Evolutionary conservation across 192 early-diverging fungal genomes (phyloP), one percentile per base, ranked within the genome.

Genomic region (Coemansia sp.): DNA sequence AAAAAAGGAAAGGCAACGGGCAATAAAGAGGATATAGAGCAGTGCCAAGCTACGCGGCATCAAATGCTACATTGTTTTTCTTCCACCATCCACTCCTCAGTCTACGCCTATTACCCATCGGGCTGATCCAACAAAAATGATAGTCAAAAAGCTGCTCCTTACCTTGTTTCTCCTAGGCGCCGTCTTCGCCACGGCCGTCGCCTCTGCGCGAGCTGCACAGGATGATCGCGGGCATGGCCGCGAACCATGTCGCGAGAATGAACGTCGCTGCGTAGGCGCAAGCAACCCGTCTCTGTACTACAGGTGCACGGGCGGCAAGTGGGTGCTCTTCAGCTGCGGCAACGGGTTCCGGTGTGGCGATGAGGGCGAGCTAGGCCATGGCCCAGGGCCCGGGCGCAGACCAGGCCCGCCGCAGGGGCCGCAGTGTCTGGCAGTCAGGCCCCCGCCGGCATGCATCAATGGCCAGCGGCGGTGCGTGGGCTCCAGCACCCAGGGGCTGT

Each of bases 281-380:
- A 61, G 65, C 51, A 62, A 47, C 49, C 13, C 69, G 7, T 59
- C 65, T 4, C 62, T 63, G 24, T 77, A 77, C 60, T 77, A 77
- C 58, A 55, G 62, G 30, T 77, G 74, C 36, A 55, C 58, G 18
- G 45, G 42, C 39, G 65, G 62, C 18, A 47, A 58, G 50, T 77
- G 74, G 74, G 49, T 34, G 25, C 65, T 71, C 20, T 77, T 64
- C 55, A 77, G 68, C 8, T 77, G 74, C 59, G 74, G 74, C 39
- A 65, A 64, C 32, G 68, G 74, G n/a, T 71, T 60, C 54, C 48
- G 60, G 28, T 76, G 74, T 48, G 51, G 54, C 34, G 20, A 45
- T 4, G 56, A 36, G n/a, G 61, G 49, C 14, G 39, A 16, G 13
- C 2, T 42, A 0, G 70, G 64, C 46, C 45, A 55, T 5, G 39